Base-by-base conservation (phyloP, 768 basidiomycete genomes). In the Pleurotus sapidus region DNA sequence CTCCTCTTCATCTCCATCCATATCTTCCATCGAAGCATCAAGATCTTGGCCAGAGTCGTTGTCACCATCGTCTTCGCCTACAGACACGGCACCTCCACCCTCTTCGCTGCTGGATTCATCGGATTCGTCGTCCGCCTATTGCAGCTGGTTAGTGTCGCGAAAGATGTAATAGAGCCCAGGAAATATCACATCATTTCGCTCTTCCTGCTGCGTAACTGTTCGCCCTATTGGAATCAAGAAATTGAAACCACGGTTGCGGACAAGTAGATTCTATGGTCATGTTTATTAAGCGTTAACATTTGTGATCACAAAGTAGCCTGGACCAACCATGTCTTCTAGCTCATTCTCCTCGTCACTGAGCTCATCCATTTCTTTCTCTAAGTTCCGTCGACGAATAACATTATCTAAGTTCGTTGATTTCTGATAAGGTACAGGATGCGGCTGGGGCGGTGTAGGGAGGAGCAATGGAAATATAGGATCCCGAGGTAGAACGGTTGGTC, bases 271-370 rank as follows among this genome's bases (percentile, higher is more conserved):
- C 89, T 91, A 65, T 15, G 46, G 20, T 34, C 18, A 18, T 11
- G 30, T 34, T 34, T 34, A 34, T 34, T 34, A 34, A 8, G 30
- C 30, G 9, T 11, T 2, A 11, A 34, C 9, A 34, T 8, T 9
- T 11, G 30, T 34, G 9, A 11, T 34, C 30, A 11, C 30, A 34
- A 11, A 34, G 30, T 34, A 34, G 9, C 3, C 11, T 11, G 4
- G 30, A 34, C 82, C 61, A 65, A 88, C 91, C 61, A 84, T 75
- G 45, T 88, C 88, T 58, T 93, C 91, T n/a, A 93, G 66, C 63
- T 92, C 89, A 51, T 77, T 82, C 70, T 93, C 91, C 67, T 93
- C 91, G 57, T 93, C 91, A 58, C 89, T 91, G 59, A 93, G 71
- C 64, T 93, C 89, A 48, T 91, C 88, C 78, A 90, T 87, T 68